These are phyloP conservation scores for Phlyctochytrium arcticum DNA, from an alignment of 192 early-diverging fungal species.

Conservation along the genomic window DNA sequence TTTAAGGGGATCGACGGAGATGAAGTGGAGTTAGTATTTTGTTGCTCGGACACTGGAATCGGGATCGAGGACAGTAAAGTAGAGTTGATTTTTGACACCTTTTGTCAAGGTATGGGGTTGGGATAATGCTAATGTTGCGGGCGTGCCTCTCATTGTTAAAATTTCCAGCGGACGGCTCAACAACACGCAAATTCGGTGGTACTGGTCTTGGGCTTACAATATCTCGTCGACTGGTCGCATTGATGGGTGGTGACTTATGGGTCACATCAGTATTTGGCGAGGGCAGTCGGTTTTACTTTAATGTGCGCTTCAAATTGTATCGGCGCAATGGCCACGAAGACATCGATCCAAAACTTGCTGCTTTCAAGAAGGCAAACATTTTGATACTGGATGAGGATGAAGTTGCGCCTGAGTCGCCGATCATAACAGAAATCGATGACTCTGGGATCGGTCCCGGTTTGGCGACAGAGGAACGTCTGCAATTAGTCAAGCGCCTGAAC, in stretches of 20 bases:
- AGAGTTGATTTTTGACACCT: slow-evolving; percentile 54
- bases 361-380: slow-evolving; percentile 9
- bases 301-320: slow-evolving; percentile 15
- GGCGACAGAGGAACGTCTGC: background rate
- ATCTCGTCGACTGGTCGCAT: slow-evolving; percentile 50
- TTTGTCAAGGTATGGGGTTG: slow-evolving; percentile 50
- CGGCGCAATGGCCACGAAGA: slow-evolving; percentile 12
- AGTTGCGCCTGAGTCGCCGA: background rate
- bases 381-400: slow-evolving; percentile 18
- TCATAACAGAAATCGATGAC: too few relatives aligned
- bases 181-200: slow-evolving; percentile 62
- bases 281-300: slow-evolving; percentile 27
- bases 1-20: slow-evolving; percentile 28
- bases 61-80: slow-evolving; percentile 46
- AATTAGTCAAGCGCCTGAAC: too few relatives aligned
- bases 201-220: slow-evolving; percentile 63
- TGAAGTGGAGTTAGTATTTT: slow-evolving; percentile 20
- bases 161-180: slow-evolving; percentile 45
- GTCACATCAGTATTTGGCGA: slow-evolving; percentile 10
- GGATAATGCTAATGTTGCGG: background rate
- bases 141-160: background rate
- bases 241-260: slow-evolving; percentile 53
- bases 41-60: slow-evolving; percentile 46
- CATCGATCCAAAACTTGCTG: slow-evolving; percentile 22
- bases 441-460: background rate